Percentiles rank a stretch among this genome's conserved stretches.
phyloP scores from a whole-genome alignment of 1,139 yeast species.

The Yamadazyma sp. region DNA sequence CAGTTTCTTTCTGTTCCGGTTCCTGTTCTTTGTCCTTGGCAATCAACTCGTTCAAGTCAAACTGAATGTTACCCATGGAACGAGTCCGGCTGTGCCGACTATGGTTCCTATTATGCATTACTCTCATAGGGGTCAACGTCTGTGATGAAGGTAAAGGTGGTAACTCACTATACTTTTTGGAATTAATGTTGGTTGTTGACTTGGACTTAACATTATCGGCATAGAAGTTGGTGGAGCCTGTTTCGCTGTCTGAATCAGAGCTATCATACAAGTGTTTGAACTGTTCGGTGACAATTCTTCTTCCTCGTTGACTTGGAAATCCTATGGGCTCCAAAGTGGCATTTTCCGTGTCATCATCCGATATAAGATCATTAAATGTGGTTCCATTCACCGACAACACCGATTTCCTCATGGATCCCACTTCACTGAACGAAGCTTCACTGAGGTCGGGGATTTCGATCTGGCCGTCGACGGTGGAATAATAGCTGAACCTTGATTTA shows the following conservation, averaged over 20 bases:
- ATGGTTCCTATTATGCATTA: slow-evolving; percentile 10
- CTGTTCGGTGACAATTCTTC: slow-evolving; percentile 27
- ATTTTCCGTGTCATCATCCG: slow-evolving; percentile 18
- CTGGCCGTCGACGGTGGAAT: slow-evolving; percentile 33
- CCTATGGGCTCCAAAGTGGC: slow-evolving; percentile 35
- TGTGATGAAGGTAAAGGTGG: slow-evolving; percentile 18
- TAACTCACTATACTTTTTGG: slow-evolving; percentile 11
- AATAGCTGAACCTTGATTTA: slow-evolving; percentile 25
- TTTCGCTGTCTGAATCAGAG: slow-evolving; percentile 32
- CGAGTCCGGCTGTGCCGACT: slow-evolving; percentile 36
- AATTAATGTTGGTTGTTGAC: slow-evolving; percentile 22
- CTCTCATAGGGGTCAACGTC: slow-evolving; percentile 33
- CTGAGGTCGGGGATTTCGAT: slow-evolving; percentile 46
- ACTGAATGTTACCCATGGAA: slow-evolving; percentile 41
- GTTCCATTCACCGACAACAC: slow-evolving; percentile 27
- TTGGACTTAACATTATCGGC: slow-evolving; percentile 16
- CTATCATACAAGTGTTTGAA: slow-evolving; percentile 24
- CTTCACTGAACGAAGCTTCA: slow-evolving; percentile 23
- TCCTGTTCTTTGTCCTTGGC: not conserved
- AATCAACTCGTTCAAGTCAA: slow-evolving; percentile 19
- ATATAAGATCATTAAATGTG: slow-evolving; percentile 28
- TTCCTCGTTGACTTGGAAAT: slow-evolving; percentile 34
- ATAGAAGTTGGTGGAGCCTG: slow-evolving; percentile 19
- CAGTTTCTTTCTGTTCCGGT: not conserved
- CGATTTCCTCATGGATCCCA: slow-evolving; percentile 20